These are phyloP conservation scores for Ceratobasidium sp. DNA, from an alignment of 1,284 basidiomycete species.

Conservation along the genomic window DNA sequence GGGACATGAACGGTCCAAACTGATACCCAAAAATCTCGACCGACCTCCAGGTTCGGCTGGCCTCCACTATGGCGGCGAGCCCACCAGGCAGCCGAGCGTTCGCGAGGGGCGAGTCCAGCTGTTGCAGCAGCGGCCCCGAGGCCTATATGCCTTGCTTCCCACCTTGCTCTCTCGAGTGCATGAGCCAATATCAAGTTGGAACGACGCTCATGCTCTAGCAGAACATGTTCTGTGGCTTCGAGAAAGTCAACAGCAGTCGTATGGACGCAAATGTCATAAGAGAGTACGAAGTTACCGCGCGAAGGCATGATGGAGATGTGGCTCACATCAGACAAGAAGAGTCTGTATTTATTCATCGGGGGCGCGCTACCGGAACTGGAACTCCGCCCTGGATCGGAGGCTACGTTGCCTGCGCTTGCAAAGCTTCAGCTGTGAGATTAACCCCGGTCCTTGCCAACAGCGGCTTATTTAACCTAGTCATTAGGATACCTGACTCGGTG, in stretches of 20 bases:
- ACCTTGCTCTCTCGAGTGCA: constrained; percentile 2
- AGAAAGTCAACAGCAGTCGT: constrained; percentile 29
- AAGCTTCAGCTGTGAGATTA: not conserved
- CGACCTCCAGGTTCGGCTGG: not conserved
- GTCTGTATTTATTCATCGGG: constrained; percentile 15
- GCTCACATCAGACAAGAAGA: not conserved
- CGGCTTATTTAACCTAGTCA: constrained; percentile 19
- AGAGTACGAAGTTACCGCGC: not conserved
- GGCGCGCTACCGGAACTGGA: constrained; percentile 2
- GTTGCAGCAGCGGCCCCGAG: not conserved
- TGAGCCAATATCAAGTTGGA: constrained; percentile 33
- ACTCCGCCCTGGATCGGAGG: constrained; percentile 6
- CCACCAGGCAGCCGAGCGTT: constrained; percentile 30
- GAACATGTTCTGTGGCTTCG: constrained; percentile 30
- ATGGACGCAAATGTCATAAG: constrained; percentile 26
- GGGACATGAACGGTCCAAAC: constrained; percentile 26
- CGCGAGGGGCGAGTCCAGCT: not conserved
- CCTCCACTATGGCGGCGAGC: not conserved
- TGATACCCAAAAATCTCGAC: constrained; percentile 36
- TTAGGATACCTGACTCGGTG: constrained; percentile 30
- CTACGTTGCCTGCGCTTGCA: not conserved
- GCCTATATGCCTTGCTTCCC: not conserved
- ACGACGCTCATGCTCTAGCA: constrained; percentile 14
- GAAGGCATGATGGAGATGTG: constrained; percentile 35
- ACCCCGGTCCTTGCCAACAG: constrained; percentile 14